Base-by-base conservation (phyloP, 1,284 basidiomycete genomes). In the Neonothopanus nambi region DNA sequence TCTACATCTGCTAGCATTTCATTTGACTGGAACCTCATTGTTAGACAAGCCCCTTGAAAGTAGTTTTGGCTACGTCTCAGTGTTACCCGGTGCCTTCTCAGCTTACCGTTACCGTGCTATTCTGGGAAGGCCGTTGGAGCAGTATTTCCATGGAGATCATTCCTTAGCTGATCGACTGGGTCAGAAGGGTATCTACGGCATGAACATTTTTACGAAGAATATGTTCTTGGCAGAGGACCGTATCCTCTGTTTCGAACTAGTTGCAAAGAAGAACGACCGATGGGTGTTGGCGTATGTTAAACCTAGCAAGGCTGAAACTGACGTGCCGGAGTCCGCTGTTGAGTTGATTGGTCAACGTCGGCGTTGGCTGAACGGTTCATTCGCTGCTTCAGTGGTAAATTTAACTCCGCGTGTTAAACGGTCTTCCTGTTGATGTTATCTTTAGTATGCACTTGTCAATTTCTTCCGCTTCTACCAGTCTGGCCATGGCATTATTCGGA, bases 101-200 rank as follows among this genome's bases (percentile, higher is more conserved):
- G 94, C 94, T 5, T 98, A 98, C 68, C 84, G 93, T 26, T 98
- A 76, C 72, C 84, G 89, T 21, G 95, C 97, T 21, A 95, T 99
- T 62, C 85, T 88, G 58, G 96, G 96, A 1, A 80, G 91, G 8
- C 95, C 96, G 4, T 80, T 99, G 23, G 91, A 96, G 65, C 95
- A 98, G 69, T 98, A 98, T 75, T 98, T 98, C 80, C 95, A 98
- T 65, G 96, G 96, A 63, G 96, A 99, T 67, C 95, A 98, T 69
- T 94, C 92, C 1, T 74, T 95, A 64, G 94, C 95, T 17, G 93
- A 95, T 61, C 86, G 95, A 52, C 81, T 98, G 35, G 96, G 95
- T 17, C 79, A 87, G 39, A 97, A 98, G 74, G 96, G 95, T 73
- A 90, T 97, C 54, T 88, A 97, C 61, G 93, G 95, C 33, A 98